Evolutionary conservation across 306 rosid species (phyloP), one percentile per base, ranked within the genome.

Genomic region (Begonia loranthoides): DNA sequence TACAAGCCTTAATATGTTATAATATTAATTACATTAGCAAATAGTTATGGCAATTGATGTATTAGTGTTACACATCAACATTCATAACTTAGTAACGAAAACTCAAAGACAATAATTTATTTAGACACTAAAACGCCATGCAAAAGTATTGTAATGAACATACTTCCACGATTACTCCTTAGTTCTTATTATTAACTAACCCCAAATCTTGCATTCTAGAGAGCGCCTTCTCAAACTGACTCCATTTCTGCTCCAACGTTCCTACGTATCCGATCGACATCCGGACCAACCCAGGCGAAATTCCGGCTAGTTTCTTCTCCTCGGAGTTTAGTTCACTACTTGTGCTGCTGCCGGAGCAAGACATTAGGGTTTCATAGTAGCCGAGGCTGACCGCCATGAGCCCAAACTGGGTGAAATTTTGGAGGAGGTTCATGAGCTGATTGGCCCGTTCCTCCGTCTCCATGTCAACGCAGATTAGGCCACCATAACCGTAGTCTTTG

Each of bases 351-450:
- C 99, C 92, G 1, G 99, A 90, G 53, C 92, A 80, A 0, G 95
- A 90, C 94, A 90, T 90, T 0, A 90, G 92, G 11, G 95, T 90
- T 61, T 90, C 99, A 10, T 82, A 90, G 58, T 80, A 90, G 0
- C 99, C 95, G 50, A 90, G 40, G 61, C 95, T 90, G 28, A 90
- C 95, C 0, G 99, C 99, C 85, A 90, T 82, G 76, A 82, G 69
- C 3, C 95, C 99, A 19, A 90, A 90, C 41, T 83, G 94, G 0
- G 74, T 65, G 54, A 70, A 57, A 64, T 90, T 90, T 38, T 90
- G 95, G 55, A 90, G 56, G 2, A 72, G 64, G 55, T 49, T 59
- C 99, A 92, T 86, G 13, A 92, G 16, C 8, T 64, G 17, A 17
- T 92, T 92, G 7, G 99, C 99, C 64, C 80, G 66, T 33, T 80